Base-by-base conservation (phyloP, 345 rosid genomes). In the Geranium rotundifolium region DNA sequence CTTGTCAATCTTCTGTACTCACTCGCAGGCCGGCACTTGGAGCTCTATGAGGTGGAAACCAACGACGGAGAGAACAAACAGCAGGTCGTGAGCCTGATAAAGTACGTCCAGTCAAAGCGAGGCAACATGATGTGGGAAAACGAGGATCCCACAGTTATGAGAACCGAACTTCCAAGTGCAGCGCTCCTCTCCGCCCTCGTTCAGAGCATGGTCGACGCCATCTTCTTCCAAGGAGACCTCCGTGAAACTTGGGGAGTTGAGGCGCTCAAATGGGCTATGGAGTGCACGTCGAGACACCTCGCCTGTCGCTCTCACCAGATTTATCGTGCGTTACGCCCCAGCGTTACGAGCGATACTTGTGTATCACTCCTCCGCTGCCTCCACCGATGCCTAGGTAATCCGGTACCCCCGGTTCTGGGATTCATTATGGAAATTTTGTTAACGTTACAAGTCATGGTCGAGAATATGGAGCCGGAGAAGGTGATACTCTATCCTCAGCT, bases 51-150 rank as follows among this genome's bases (percentile, higher is more conserved):
- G 78, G 96, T 93, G 65, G 99, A 93, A 76, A 93, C 79, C 76
- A 84, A 78, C 63, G 99, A 90, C 60, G 96, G 97, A 63, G 99
- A 93, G 78, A 90, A 93, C 76, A 90, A 88, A 72, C 99, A 90
- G 76, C 96, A 88, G 79, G 99, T 93, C 63, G 90, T 86, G 64
- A 90, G 96, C 76, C 77, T 93, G 74, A 93, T 93, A 73, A 90
- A 93, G 81, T 90, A 93, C 56, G 99, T 93, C 60, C 99, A 90
- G 69, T 93, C 99, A 69, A 93, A 93, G 82, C 86, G 97, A 56
- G 99, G 99, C 63, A 88, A 89, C 82, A 93, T 93, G 99, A 93
- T 93, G 99, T 93, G 99, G 99, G 97, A 88, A 78, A 93, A 90
- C 61, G 99, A 93, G 83, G 97, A 93, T 71, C 91, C 96, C 65